Conservation (phyloP, 305 asterid species). For the Plantago lanceolata region DNA sequence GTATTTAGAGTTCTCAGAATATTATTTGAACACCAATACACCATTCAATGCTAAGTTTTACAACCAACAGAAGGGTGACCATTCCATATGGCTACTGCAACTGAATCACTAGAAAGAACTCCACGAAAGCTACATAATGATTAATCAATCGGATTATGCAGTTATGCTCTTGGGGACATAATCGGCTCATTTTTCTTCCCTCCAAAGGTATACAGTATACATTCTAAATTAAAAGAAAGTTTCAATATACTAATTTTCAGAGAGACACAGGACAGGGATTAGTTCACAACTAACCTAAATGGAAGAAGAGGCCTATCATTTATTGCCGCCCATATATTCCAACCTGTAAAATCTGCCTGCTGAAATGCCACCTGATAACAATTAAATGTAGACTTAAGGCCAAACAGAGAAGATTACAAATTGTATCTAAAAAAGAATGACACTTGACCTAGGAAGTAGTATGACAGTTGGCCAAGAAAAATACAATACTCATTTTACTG, state of each 20-base stretch:
- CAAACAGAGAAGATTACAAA: slow-evolving; percentile 6
- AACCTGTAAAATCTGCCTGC: slow-evolving; percentile 96
- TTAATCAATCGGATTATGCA: too few relatives aligned
- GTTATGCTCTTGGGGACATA: too few relatives aligned
- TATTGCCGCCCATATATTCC: slow-evolving; percentile 99
- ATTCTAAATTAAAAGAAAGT: background rate
- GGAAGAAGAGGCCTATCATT: slow-evolving; percentile 82
- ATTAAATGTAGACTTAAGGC: slow-evolving; percentile 17
- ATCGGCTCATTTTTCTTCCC: too few relatives aligned
- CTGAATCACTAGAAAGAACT: too few relatives aligned
- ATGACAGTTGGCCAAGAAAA: slow-evolving; percentile 6
- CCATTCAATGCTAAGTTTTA: background rate
- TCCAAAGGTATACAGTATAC: too few relatives aligned
- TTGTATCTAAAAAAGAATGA: background rate
- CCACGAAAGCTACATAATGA: too few relatives aligned
- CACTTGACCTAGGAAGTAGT: background rate
- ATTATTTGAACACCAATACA: background rate
- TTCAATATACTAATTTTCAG: background rate
- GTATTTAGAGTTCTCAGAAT: too few relatives aligned
- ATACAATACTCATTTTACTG: background rate
- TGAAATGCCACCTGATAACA: slow-evolving; percentile 81
- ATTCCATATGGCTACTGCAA: too few relatives aligned
- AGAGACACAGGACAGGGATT: background rate
- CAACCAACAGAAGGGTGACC: too few relatives aligned
- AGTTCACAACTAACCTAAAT: slow-evolving; percentile 57